Base-by-base conservation (phyloP, 2,329 filamentous ascomycete species). In the Scedosporium apiospermum region DNA sequence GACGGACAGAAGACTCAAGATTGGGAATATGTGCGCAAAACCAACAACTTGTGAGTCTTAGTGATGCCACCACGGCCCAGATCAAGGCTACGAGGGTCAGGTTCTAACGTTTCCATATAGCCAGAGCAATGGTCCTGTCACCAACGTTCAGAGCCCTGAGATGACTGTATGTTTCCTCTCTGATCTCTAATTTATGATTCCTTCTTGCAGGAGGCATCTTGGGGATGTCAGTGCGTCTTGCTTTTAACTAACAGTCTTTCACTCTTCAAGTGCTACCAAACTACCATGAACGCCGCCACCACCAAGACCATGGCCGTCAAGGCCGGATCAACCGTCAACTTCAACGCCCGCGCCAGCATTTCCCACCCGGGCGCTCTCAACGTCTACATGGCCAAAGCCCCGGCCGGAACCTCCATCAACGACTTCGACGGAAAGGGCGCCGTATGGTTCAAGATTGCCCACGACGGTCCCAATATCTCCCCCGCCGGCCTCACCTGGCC, bases 101-200 rank as follows among this genome's bases (percentile, higher is more conserved):
- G 53, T 27, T 7, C 61, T 58, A 51, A 62, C 34, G 49, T 16
- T 14, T 2, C 34, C 46, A 5, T 7, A 3, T 7, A 49, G 73
- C 69, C 77, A 82, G 68, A 74, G 70, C 69, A 81, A 81, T 65
- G 76, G 74, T 1, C 78, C 78, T 64, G 78, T 82, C 42, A 78
- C 77, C 3, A 73, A 79, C 64, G 79, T 82, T 34, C 74, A 68
- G 58, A 78, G 77, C 46, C 66, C 74, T 1, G 75, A 77, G 63
- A 79, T 82, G 72, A 78, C 78, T n/a, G 61, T 62, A 61, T 16
- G 46, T 27, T 14, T 6, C 26, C n/a, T 12, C 30, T 30, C 16
- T 16, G 18, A 49, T 5, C 18, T 30, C 4, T 49, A 58, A 9
- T 16, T 18, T 34, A 14, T 30, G 23, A 2, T 6, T 5, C 7